Evolutionary conservation across 2,329 filamentous ascomycete genomes (phyloP), one percentile per base, ranked within the genome.

Genomic region (Knufia fluminis): DNA sequence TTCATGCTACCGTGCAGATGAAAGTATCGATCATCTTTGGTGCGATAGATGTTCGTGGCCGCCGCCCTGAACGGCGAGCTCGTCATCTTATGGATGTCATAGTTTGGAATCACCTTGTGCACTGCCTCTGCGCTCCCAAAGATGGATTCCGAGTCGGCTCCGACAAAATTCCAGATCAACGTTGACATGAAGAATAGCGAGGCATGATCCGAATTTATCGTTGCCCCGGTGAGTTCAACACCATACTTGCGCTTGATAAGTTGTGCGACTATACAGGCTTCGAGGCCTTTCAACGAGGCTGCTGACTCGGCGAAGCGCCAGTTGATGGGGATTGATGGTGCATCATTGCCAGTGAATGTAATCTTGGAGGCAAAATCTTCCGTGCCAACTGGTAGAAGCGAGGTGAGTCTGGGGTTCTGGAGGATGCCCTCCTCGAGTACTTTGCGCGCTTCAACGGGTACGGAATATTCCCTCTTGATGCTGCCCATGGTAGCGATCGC

Each of bases 51-150:
- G 47, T 73, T 74, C 0, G 72, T 56, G 10, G 48, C 50, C 3
- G 41, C 48, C 2, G 20, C 14, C 12, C 51, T 45, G 42, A 52
- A 52, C 50, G 23, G 47, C 10, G 35, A 46, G 35, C 48, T 43
- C 79, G 28, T 70, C 72, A 1, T 74, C 79, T 16, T 80, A 83
- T 65, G 81, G 80, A 16, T 80, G 77, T 36, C 71, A 80, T 36
- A 85, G 76, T 58, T 80, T 79, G 0, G 80, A 83, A 54, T 49
- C 32, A 52, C 20, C 32, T 46, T 49, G 35, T 55, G 28, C 47
- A 55, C 39, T 26, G 50, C 51, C 24, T 52, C 39, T 17, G 39
- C 20, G n/a, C 49, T 47, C 6, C 52, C 54, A 24, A 57, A 57
- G 49, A 64, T 3, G 16, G 28, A 33, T 22, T 50, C 49, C 20